Evolutionary conservation across 1,139 yeast species (phyloP).

Genomic region (Yamadazyma oceani): DNA sequence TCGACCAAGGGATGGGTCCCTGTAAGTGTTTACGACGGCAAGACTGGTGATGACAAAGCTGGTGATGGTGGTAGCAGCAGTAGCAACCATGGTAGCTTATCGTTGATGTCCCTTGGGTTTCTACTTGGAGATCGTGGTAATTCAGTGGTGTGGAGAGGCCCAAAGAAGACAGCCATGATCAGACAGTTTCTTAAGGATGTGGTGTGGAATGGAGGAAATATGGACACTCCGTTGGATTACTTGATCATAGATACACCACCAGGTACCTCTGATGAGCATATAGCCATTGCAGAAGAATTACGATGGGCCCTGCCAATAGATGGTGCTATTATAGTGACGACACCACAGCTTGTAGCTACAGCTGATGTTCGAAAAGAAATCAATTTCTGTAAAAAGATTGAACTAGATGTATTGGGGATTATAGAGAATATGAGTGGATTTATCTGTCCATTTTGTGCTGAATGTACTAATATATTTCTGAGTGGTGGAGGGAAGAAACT

Average conservation of each 20-base stretch:
- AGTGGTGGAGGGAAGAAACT: conserved; percentile 87
- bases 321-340: conserved; percentile 50
- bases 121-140: conserved; percentile 79
- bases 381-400: conserved; percentile 47
- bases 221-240: conserved; percentile 60
- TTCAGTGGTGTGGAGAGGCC: conserved; percentile 98
- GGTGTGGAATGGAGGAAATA: conserved; percentile 67
- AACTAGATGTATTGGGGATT: conserved; percentile 42
- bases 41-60: conserved; percentile 18
- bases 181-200: conserved; percentile 90
- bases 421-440: conserved; percentile 53
- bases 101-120: conserved; percentile 91
- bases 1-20: conserved; percentile 91
- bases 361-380: conserved; percentile 53
- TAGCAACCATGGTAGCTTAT: too few relatives aligned
- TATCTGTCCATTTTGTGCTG: conserved; percentile 75
- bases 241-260: conserved; percentile 87
- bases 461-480: conserved; percentile 87
- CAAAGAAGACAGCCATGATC: conserved; percentile 97
- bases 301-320: conserved; percentile 51
- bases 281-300: conserved; percentile 91
- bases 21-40: conserved; percentile 44
- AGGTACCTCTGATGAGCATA: conserved; percentile 79
- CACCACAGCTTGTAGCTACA: conserved; percentile 57
- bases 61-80: conserved; percentile 36